A percentile compares a stretch with the other conserved stretches of the same genome.
Conservation (phyloP, 495 filamentous ascomycete species). For the Gamarada debralockiae region DNA sequence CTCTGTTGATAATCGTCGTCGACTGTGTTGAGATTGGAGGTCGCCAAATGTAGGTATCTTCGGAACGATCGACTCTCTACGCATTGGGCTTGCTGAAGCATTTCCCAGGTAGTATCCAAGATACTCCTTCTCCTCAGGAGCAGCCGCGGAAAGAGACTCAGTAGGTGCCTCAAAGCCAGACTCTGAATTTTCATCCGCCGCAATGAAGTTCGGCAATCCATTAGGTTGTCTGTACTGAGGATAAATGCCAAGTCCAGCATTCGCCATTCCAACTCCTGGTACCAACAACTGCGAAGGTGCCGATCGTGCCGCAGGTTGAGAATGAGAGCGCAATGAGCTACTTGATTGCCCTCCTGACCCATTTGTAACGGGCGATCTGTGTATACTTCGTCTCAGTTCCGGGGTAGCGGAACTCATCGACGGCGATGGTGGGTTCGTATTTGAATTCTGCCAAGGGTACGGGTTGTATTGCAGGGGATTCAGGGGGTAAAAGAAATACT, state of each 20-base stretch:
- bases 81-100: conserved; percentile 30
- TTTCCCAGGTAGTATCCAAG: conserved; percentile 37
- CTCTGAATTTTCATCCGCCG: conserved; percentile 42
- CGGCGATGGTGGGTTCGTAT: conserved; percentile 45
- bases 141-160: not conserved
- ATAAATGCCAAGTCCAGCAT: conserved; percentile 30
- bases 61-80: conserved; percentile 25
- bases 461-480: conserved; percentile 9
- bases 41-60: conserved; percentile 42
- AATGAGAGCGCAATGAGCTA: conserved; percentile 50
- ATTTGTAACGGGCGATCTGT: conserved; percentile 36
- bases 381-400: conserved; percentile 47
- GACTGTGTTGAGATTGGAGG: conserved; percentile 26
- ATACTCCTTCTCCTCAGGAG: conserved; percentile 25
- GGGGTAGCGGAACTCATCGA: conserved; percentile 31
- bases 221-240: conserved; percentile 32
- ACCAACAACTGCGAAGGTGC: conserved; percentile 14
- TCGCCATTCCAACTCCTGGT: conserved; percentile 26
- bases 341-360: conserved; percentile 36
- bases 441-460: conserved; percentile 22
- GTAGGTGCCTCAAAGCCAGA: conserved; percentile 19
- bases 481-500: conserved; percentile 39
- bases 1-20: conserved; percentile 44
- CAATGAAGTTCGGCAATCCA: conserved; percentile 44
- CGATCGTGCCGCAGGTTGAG: conserved; percentile 49